These are phyloP conservation scores for Salix udensis DNA, from an alignment of 345 rosid species.

Conservation along the genomic window DNA sequence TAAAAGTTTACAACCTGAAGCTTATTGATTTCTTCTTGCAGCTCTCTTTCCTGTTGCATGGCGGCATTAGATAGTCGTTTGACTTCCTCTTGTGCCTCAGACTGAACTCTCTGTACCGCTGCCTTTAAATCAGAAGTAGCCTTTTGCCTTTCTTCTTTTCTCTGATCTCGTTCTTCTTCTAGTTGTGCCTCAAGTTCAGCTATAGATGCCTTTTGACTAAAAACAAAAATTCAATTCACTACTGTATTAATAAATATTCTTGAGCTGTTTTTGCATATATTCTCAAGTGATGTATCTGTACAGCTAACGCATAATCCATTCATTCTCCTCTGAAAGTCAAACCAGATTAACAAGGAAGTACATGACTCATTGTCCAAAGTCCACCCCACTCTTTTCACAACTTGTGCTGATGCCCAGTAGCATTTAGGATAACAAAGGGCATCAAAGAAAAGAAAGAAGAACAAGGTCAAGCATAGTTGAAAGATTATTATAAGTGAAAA, in stretches of 20 bases:
- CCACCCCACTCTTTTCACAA: too few species aligned
- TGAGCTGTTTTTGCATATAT: not conserved
- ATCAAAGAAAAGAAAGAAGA: too few species aligned
- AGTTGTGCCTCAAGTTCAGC: constrained; percentile 64
- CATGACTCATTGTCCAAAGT: not conserved
- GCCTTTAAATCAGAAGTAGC: constrained; percentile 66
- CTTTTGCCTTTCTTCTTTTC: constrained; percentile 74
- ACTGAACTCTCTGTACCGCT: constrained; percentile 73
- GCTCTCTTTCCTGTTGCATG: constrained; percentile 62
- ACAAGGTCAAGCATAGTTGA: too few species aligned
- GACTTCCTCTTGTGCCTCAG: constrained; percentile 69
- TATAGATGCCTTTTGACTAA: constrained; percentile 78
- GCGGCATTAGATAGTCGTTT: constrained; percentile 61
- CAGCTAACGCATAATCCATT: not conserved
- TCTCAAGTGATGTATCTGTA: not conserved
- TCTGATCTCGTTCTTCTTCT: constrained; percentile 80
- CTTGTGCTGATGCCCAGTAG: too few species aligned
- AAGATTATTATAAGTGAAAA: too few species aligned
- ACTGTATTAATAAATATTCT: not conserved
- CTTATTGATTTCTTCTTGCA: constrained; percentile 74
- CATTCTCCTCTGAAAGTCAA: not conserved
- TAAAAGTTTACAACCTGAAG: constrained; percentile 58
- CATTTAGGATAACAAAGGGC: too few species aligned
- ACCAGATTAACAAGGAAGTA: not conserved
- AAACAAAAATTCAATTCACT: constrained; percentile 23